A percentile compares a stretch with the other conserved stretches of the same genome.
Conservation (phyloP, 371 early-diverging fungal species). For the Mucor lusitanicus region DNA sequence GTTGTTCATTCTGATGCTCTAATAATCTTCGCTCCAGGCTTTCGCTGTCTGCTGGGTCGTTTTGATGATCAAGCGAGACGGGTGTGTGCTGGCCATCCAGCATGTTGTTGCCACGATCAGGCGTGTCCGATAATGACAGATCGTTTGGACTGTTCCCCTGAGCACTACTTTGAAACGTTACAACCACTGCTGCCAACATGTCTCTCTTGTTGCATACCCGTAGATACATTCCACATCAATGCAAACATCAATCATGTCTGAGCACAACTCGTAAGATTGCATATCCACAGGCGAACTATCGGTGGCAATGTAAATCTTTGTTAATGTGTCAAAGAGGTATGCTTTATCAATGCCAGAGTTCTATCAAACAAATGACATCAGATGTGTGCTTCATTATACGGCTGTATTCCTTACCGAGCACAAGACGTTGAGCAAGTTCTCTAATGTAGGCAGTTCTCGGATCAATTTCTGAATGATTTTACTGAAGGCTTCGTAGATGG, state of each 20-base stretch:
- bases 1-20: slow-evolving; percentile 18
- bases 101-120: slow-evolving; percentile 3
- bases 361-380: slow-evolving; percentile 36
- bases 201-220: slow-evolving; percentile 47
- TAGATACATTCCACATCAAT: slow-evolving; percentile 85
- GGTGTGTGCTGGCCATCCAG: slow-evolving; percentile 20
- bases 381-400: too few relatives aligned
- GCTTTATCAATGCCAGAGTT: slow-evolving; percentile 96
- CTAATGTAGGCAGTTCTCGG: slow-evolving; percentile 84
- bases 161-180: slow-evolving; percentile 17
- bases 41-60: slow-evolving; percentile 4
- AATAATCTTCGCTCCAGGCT: slow-evolving; percentile 14
- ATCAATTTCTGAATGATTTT: slow-evolving; percentile 94
- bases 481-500: slow-evolving; percentile 93
- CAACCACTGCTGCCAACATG: neutral
- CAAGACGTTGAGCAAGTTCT: slow-evolving; percentile 90
- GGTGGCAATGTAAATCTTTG: slow-evolving; percentile 93
- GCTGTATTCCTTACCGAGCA: slow-evolving; percentile 90
- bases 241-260: slow-evolving; percentile 94
- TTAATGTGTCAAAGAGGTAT: slow-evolving; percentile 87
- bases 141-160: slow-evolving; percentile 38
- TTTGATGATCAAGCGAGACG: slow-evolving; percentile 12
- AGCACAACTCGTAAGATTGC: slow-evolving; percentile 90
- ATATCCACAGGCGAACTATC: slow-evolving; percentile 94
- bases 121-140: slow-evolving; percentile 16